Evolutionary conservation across 2,329 filamentous ascomycete species (phyloP), one percentile per base, ranked within the genome.

Genomic region (Diaporthe capsici): DNA sequence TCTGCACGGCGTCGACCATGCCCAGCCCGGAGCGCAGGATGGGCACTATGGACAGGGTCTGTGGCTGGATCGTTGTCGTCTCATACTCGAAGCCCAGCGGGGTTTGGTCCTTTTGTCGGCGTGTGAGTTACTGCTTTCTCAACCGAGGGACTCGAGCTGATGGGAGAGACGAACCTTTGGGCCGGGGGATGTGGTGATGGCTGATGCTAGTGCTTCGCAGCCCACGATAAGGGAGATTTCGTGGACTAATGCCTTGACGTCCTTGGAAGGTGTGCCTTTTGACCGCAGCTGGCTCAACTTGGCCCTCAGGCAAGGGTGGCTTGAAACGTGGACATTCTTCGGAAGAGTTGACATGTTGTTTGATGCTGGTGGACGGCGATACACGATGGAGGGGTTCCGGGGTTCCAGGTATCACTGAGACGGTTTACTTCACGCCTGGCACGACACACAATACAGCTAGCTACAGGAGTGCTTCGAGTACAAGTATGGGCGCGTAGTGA

Each of bases 201-300:
- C 90, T 2, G 88, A 84, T 6, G 91, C 92, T 37, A 98, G 88
- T 17, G 96, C 95, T 84, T 98, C 96, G 77, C 92, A 94, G 61
- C 92, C 94, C 28, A 98, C 86, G 76, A 98, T 94, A 53, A 95
- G 88, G 10, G 94, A 87, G 77, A 98, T 97, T 78, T 98, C 96
- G 82, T 98, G 92, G 77, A 98, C 91, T 67, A 98, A 88, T 10
- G 90, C 85, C 85, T 96, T 95, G 79, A 95, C 95, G 74, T 98
- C 94, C 76, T 92, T 90, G 4, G 94, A 89, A 76, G 88, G 90
- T 70, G 94, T 92, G 57, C 87, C 88, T 74, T 91, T 88, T 55
- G 94, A 97, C 76, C 96, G 93, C 63, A 98, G 91, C 86, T 97
- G 94, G 79, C 94, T 96, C 81, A 98, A 92, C 88, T 98, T 98